Conservation (phyloP, 495 filamentous ascomycete species). For the Staphylotrichum tortipilum region DNA sequence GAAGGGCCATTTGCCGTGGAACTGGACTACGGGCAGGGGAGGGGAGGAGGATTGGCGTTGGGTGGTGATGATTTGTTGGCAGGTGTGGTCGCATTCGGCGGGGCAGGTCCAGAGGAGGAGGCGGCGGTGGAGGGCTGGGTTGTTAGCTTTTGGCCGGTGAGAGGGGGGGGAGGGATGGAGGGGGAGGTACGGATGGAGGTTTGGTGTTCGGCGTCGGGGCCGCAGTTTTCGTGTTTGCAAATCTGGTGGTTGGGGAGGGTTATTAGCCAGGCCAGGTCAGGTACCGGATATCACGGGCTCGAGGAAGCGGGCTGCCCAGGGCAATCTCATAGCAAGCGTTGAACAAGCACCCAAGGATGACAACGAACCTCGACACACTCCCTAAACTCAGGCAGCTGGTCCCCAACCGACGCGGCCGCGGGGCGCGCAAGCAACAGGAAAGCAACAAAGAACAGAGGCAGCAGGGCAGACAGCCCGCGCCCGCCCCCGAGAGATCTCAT, state of each 20-base stretch:
- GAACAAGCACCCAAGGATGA: no score
- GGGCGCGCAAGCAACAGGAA: slow-evolving; percentile 39
- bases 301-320: no score
- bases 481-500: slow-evolving; percentile 9
- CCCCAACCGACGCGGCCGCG: slow-evolving; percentile 67
- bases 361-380: slow-evolving; percentile 79
- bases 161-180: slow-evolving; percentile 1
- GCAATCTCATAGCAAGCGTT: no score
- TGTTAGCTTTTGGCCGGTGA: background rate
- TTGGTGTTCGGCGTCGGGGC: slow-evolving; percentile 26
- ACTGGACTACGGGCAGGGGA: slow-evolving; percentile 65
- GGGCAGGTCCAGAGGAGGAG: slow-evolving; percentile 76
- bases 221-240: slow-evolving; percentile 76
- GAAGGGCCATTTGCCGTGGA: slow-evolving; percentile 99
- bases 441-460: slow-evolving; percentile 26
- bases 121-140: slow-evolving; percentile 54
- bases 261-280: no score
- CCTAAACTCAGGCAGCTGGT: slow-evolving; percentile 80
- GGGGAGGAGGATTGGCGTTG: slow-evolving; percentile 52
- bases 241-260: slow-evolving; percentile 43
- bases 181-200: slow-evolving; percentile 46
- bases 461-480: slow-evolving; percentile 1
- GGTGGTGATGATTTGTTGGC: slow-evolving; percentile 87
- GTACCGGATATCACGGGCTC: no score
- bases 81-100: slow-evolving; percentile 93